phyloP scores from a whole-genome alignment of 192 early-diverging fungal species.

The Mortierella antarctica region DNA sequence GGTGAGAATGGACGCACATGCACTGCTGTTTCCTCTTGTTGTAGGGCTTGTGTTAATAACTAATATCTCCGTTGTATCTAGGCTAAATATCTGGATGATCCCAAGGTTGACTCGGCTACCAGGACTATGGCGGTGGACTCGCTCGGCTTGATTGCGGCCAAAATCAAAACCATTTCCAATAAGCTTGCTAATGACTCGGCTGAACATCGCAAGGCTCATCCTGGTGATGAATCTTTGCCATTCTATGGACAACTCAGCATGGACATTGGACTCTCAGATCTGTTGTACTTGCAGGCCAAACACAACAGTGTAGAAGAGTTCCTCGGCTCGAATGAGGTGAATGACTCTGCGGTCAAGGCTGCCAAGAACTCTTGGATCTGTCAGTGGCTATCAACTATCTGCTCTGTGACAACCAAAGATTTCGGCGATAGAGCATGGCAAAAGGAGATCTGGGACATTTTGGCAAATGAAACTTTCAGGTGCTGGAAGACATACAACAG shows the following conservation, averaged over 20 bases:
- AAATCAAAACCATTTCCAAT: conserved; percentile 57
- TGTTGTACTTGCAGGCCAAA: conserved; percentile 23
- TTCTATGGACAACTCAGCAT: conserved; percentile 31
- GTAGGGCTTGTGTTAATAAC: background rate
- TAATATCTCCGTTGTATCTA: conserved; percentile 1
- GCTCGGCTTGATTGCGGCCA: conserved; percentile 70
- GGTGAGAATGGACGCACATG: conserved; percentile 44
- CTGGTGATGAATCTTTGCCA: conserved; percentile 7
- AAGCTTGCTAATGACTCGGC: background rate
- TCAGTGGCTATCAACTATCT: conserved; percentile 22
- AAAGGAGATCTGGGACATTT: conserved; percentile 19
- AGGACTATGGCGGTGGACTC: conserved; percentile 72
- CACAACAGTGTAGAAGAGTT: conserved; percentile 24
- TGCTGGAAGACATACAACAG: conserved; percentile 7
- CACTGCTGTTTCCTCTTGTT: no score
- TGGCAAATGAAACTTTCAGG: conserved; percentile 1
- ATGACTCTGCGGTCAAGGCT: conserved; percentile 17
- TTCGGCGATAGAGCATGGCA: background rate
- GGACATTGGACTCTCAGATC: conserved; percentile 12
- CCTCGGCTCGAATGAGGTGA: conserved; percentile 13
- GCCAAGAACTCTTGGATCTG: conserved; percentile 36
- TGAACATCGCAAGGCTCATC: background rate
- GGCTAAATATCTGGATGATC: conserved; percentile 71
- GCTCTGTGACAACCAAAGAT: conserved; percentile 4
- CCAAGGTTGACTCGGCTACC: conserved; percentile 65